Evolutionary conservation across 345 rosid species (phyloP).

Genomic region (Eucalyptus cloeziana): DNA sequence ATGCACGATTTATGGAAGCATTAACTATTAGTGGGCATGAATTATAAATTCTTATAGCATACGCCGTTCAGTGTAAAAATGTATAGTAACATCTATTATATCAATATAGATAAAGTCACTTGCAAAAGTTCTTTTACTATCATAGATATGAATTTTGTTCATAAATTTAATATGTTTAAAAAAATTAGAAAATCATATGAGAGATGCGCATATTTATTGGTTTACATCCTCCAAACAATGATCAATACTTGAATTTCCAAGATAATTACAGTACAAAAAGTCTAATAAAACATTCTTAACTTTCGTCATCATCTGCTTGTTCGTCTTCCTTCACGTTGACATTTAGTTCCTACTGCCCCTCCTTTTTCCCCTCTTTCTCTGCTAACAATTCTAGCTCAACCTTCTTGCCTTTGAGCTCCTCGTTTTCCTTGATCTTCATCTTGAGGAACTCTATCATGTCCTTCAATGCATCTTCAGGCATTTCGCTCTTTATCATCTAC

Average conservation of each 20-base stretch:
- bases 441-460: constrained; percentile 11
- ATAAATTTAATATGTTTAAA: background rate
- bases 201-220: background rate
- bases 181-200: fast-evolving
- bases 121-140: background rate
- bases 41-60: background rate
- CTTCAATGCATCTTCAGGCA: background rate
- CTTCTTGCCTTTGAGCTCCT: background rate
- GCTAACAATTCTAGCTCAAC: background rate
- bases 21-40: background rate
- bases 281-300: background rate
- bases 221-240: background rate
- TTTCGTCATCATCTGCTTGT: background rate
- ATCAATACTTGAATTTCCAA: background rate
- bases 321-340: background rate
- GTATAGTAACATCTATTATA: background rate
- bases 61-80: fast-evolving
- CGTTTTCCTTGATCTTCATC: constrained; percentile 8
- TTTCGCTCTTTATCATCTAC: constrained; percentile 29
- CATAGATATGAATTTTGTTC: background rate
- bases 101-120: fast-evolving
- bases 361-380: background rate
- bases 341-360: background rate
- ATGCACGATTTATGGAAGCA: background rate
- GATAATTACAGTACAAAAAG: background rate